A percentile compares a stretch with the other conserved stretches of the same genome.
Conservation (phyloP, 805 yeast genomes). For the Myxozyma mucilagina region DNA sequence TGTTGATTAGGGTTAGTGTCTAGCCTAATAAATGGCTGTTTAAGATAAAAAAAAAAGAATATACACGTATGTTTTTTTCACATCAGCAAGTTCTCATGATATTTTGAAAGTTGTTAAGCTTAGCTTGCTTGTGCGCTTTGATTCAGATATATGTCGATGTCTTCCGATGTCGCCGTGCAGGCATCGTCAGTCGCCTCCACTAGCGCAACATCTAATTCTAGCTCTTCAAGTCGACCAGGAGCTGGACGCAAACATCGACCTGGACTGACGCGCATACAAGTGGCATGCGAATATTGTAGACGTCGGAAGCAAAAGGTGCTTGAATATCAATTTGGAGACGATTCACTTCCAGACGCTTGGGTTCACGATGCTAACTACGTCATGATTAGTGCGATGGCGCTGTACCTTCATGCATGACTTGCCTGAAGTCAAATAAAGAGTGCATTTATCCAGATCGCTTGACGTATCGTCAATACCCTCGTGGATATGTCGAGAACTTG, state of each 20-base stretch:
- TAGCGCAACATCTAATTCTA: neutral
- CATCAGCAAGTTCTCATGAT: no score
- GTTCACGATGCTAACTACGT: no score
- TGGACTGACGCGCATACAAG: constrained; percentile 17
- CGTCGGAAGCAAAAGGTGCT: constrained; percentile 20
- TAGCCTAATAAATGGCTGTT: no score
- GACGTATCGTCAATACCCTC: constrained; percentile 17
- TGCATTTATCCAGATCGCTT: constrained; percentile 21
- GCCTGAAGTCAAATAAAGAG: constrained; percentile 12
- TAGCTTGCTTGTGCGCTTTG: neutral
- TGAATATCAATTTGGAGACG: neutral
- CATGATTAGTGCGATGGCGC: constrained; percentile 17
- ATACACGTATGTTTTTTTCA: no score
- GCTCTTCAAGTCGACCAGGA: neutral
- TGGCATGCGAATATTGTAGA: constrained; percentile 24
- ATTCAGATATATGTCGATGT: no score
- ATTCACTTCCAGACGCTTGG: no score
- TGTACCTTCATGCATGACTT: constrained; percentile 19
- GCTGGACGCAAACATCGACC: constrained; percentile 16
- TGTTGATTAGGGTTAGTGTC: no score
- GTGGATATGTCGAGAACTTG: constrained; percentile 22
- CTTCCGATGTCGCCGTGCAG: neutral
- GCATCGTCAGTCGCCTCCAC: neutral
- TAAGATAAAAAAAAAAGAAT: no score
- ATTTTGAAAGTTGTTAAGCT: neutral